Evolutionary conservation across 73 alveolate species (phyloP), one percentile per base, ranked within the genome.

Genomic region (Symbiodinium pilosum): DNA sequence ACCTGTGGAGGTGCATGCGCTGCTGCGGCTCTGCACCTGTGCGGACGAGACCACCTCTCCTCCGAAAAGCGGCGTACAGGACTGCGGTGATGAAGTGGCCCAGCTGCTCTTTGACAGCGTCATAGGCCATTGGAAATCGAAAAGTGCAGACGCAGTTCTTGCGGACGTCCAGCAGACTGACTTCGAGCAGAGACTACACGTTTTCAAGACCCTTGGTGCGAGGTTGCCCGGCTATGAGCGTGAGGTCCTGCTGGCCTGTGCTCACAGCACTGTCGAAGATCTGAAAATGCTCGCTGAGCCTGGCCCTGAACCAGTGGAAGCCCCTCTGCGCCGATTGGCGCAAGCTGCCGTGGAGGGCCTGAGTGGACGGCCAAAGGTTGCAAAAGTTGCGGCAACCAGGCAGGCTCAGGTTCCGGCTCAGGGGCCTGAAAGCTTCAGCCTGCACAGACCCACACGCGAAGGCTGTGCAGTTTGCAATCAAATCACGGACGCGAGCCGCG

Each of bases 111-210:
- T 64, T 26, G 81, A 89, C 71, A 54, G 42, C 30, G 47, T 68
- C 32, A 32, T 51, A 28, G 34, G 75, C 42, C 95, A 89, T 30
- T 41, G 75, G 95, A 41, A 84, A 38, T 89, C 47, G 30, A 89
- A 89, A 36, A 77, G 54, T n/a, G 97, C 97, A 18, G 97, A 91
- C 39, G 97, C 41, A 41, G 81, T 86, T 21, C 64, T 91, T 34
- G 97, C 97, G 34, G 97, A 68, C 18, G 97, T 44, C 41, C 73
- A 68, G 56, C 51, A 69, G 41, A 32, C 32, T 0, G 97, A 91
- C 88, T 91, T 91, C 38, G 97, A 91, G 52, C 77, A 69, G 83
- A 43, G 97, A 64, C 95, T 89, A 6, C 59, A 64, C 20, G 95
- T 38, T 51, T 89, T 89, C 87, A 59, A 89, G 47, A 64, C 52